Evolutionary conservation across 306 rosid species (phyloP), one percentile per base, ranked within the genome.

Genomic region (Lotus japonicus): DNA sequence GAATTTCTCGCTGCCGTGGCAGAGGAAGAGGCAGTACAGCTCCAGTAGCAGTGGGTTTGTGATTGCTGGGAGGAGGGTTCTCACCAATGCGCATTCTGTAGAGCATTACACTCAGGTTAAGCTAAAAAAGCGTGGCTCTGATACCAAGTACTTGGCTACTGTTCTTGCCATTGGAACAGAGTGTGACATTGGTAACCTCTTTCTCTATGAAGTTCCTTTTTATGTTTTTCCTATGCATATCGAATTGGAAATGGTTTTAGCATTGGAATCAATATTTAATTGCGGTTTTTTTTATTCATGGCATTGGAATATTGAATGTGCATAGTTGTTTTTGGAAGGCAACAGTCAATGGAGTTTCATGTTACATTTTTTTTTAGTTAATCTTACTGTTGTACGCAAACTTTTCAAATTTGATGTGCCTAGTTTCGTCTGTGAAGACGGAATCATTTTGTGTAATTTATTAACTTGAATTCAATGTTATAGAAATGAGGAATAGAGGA

Each of bases 161-260:
- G 99, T 95, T 7, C 91, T 95, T n/a, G 90, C 97, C 62, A 95
- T 95, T 61, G 99, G 99, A 69, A 90, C 99, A 0, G 97, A 90
- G 68, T 95, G 99, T 49, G 99, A 95, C 65, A 87, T 95, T 35
- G 87, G 85, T 83, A 80, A 12, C 46, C 18, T 11, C 8, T 45
- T 57, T 5, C 7, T 58, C 33, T 28, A 2, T 28, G 4, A 28
- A 28, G 33, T 21, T 21, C 26, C 26, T 21, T n/a, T n/a, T n/a
- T n/a, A n/a, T 21, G 26, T 21, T 21, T 26, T 26, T 26, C 2
- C 2, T 26, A 21, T 41, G 12, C 1, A 7, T 54, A 3, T 68
- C 12, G 9, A 52, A 16, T 42, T 64, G 64, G 41, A 33, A 54
- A 43, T 23, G 36, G 13, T 49, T 3, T 38, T 17, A 15, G 16